Evolutionary conservation across 23 red algal species (phyloP).

Genomic region (Agarophyton chilense): DNA sequence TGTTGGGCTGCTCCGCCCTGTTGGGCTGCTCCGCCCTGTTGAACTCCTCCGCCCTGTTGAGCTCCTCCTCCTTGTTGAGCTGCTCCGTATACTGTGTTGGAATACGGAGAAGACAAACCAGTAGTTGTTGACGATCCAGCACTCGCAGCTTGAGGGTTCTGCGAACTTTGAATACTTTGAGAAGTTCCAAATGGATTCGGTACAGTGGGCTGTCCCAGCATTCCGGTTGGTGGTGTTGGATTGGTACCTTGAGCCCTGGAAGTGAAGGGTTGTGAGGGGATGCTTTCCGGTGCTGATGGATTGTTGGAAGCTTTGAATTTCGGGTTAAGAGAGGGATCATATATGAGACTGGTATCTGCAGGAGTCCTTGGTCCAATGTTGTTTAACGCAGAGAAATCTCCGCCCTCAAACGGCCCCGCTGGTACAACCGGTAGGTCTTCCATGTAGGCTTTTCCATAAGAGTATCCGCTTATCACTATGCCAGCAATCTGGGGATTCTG

Average conservation of each 20-base stretch:
- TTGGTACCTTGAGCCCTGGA: neutral
- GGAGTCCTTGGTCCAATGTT: slow-evolving; percentile 21
- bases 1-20: too few species aligned
- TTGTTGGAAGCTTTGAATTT: slow-evolving; percentile 47
- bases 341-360: slow-evolving; percentile 46
- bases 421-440: slow-evolving; percentile 58
- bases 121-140: neutral
- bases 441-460: slow-evolving; percentile 44
- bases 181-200: neutral
- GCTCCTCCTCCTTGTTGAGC: too few species aligned
- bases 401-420: neutral
- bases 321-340: slow-evolving; percentile 67
- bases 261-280: neutral
- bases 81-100: neutral
- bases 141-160: neutral
- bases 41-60: too few species aligned
- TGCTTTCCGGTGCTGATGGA: neutral
- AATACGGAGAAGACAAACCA: neutral
- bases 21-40: too few species aligned
- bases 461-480: slow-evolving; percentile 62
- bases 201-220: neutral
- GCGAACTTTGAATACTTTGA: neutral
- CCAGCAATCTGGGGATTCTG: slow-evolving; percentile 83
- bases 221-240: neutral
- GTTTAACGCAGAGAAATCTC: slow-evolving; percentile 42